Evolutionary conservation across 2,329 filamentous ascomycete genomes (phyloP).

Genomic region (Alternaria tenuissima): DNA sequence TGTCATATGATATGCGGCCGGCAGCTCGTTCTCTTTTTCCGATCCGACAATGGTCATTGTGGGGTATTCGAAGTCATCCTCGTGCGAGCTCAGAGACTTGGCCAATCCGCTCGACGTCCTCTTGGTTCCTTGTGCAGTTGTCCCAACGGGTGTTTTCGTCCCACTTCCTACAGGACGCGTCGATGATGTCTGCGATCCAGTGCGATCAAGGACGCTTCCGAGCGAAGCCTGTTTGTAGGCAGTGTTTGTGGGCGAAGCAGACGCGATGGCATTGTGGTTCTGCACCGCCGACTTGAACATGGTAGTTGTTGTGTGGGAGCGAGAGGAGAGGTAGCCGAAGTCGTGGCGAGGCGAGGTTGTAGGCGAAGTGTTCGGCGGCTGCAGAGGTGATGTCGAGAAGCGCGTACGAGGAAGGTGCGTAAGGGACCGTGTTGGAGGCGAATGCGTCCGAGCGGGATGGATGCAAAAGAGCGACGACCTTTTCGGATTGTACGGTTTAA

Average conservation of each 20-base stretch:
- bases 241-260: conserved; percentile 33
- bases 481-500: conserved; percentile 40
- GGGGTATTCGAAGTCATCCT: conserved; percentile 43
- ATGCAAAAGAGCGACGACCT: conserved; percentile 29
- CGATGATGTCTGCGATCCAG: conserved; percentile 40
- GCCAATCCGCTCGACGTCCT: conserved; percentile 57
- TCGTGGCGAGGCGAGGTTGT: conserved; percentile 12
- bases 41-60: conserved; percentile 34
- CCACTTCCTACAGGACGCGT: conserved; percentile 47
- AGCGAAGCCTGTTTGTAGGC: conserved; percentile 42
- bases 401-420: conserved; percentile 22
- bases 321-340: conserved; percentile 29
- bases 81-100: conserved; percentile 52
- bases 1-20: conserved; percentile 22
- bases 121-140: conserved; percentile 51
- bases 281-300: conserved; percentile 55
- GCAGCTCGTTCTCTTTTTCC: conserved; percentile 38
- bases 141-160: conserved; percentile 32
- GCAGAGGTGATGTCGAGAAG: conserved; percentile 20
- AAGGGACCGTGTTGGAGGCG: conserved; percentile 20
- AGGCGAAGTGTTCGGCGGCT: background rate
- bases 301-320: conserved; percentile 25
- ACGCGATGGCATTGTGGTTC: conserved; percentile 47
- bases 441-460: conserved; percentile 28
- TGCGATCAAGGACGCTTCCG: conserved; percentile 52